phyloP scores from a whole-genome alignment of 179 eudicot species.

The Pouteria campechiana region DNA sequence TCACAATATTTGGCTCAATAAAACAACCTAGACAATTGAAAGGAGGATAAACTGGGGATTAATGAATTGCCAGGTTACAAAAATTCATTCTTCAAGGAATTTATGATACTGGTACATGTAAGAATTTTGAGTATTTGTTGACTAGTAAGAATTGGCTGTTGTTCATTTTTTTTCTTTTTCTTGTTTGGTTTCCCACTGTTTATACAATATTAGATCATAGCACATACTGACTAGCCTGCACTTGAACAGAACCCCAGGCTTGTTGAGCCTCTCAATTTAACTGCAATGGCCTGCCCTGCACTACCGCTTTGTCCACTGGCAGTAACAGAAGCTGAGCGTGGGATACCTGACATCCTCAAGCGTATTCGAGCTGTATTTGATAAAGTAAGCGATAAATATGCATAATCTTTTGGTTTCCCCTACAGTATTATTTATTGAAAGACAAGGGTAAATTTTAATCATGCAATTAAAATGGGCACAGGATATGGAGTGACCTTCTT shows the following conservation, averaged over 20 bases:
- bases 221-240: constrained; percentile 4
- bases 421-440: too few relatives aligned
- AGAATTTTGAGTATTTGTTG: too few relatives aligned
- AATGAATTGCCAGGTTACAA: too few relatives aligned
- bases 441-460: too few relatives aligned
- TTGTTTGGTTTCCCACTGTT: neutral
- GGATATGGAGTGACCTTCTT: too few relatives aligned
- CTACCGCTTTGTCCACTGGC: constrained; percentile 94
- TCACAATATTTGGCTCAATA: too few relatives aligned
- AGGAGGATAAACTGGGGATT: too few relatives aligned
- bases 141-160: too few relatives aligned
- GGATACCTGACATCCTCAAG: constrained; percentile 85
- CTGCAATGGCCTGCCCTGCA: constrained; percentile 99
- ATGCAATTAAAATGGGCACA: too few relatives aligned
- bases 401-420: neutral
- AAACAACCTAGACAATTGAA: too few relatives aligned
- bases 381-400: constrained; percentile 54
- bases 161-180: neutral
- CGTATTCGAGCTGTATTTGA: constrained; percentile 83
- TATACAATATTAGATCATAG: neutral
- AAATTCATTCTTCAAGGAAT: too few relatives aligned
- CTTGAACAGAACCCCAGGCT: constrained; percentile 57
- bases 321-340: constrained; percentile 96
- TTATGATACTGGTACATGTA: too few relatives aligned
- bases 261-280: constrained; percentile 87